Conservation (phyloP, 2,329 filamentous ascomycete genomes). For the Ophiobolus disseminans region DNA sequence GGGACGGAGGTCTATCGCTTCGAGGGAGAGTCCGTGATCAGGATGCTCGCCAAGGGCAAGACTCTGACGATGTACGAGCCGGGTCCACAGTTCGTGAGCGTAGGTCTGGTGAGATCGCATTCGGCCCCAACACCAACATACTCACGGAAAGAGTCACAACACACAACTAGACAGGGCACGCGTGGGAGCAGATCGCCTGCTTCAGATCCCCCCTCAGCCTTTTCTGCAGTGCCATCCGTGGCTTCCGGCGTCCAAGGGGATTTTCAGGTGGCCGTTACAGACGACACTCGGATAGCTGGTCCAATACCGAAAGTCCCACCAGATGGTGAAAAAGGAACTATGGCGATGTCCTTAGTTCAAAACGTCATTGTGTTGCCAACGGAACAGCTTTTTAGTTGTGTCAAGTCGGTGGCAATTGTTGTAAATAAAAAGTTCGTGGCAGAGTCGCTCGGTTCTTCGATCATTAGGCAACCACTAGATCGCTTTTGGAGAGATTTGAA, state of each 20-base stretch:
- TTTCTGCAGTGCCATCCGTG: neutral
- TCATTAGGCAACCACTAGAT: conserved; percentile 2
- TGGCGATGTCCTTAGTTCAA: neutral
- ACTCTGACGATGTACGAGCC: conserved; percentile 37
- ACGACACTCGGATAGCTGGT: conserved; percentile 1
- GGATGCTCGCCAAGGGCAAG: conserved; percentile 35
- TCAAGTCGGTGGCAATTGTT: conserved; percentile 1
- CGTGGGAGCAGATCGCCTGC: neutral
- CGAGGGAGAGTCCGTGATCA: conserved; percentile 33
- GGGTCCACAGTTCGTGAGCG: conserved; percentile 23
- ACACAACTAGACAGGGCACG: neutral
- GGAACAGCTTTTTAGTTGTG: conserved; percentile 2
- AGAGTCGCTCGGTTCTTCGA: neutral
- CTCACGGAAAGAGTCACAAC: too few species aligned
- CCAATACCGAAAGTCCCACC: conserved; percentile 6
- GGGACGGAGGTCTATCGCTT: conserved; percentile 23
- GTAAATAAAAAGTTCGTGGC: neutral
- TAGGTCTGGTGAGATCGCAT: conserved; percentile 1
- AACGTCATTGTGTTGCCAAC: conserved; percentile 2
- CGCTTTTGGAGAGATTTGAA: conserved; percentile 18
- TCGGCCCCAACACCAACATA: conserved; percentile 4
- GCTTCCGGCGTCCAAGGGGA: neutral
- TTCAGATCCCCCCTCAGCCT: too few species aligned
- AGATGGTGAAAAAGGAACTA: conserved; percentile 4
- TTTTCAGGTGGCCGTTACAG: conserved; percentile 8